phyloP scores from a whole-genome alignment of 2,329 filamentous ascomycete species.

The Penicillium sp. region DNA sequence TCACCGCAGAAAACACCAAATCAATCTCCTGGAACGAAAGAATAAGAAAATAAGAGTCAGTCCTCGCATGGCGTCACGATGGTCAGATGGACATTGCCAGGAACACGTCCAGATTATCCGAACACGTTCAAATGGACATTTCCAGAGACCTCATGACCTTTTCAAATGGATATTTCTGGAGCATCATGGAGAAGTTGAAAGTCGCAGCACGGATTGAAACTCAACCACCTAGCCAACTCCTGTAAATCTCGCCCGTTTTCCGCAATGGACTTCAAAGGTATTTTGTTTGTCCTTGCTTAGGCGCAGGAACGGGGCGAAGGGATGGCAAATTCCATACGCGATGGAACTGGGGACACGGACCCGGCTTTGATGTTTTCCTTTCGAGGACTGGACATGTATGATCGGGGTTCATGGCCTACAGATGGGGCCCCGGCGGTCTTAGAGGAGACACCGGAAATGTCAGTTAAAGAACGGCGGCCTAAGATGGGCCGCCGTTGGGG shows the following conservation, averaged over 20 bases:
- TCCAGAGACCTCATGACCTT: no score
- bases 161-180: no score
- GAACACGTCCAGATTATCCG: no score
- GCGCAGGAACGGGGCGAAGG: background rate
- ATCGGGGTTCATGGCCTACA: constrained; percentile 29
- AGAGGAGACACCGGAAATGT: constrained; percentile 37
- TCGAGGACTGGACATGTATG: constrained; percentile 42
- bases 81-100: no score
- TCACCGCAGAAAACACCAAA: background rate
- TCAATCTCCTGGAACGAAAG: background rate
- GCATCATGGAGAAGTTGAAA: no score
- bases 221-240: background rate
- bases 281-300: background rate
- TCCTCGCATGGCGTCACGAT: background rate
- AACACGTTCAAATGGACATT: no score
- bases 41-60: background rate
- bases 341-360: constrained; percentile 40
- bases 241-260: no score
- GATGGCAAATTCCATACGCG: constrained; percentile 28
- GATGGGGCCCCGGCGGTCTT: constrained; percentile 36
- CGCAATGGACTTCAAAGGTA: no score
- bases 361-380: constrained; percentile 41
- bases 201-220: background rate
- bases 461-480: constrained; percentile 30
- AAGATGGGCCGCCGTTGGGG: constrained; percentile 30